A percentile compares a stretch with the other conserved stretches of the same genome.
Conservation (phyloP, 495 filamentous ascomycete species). For the Elasticomyces elasticus region DNA sequence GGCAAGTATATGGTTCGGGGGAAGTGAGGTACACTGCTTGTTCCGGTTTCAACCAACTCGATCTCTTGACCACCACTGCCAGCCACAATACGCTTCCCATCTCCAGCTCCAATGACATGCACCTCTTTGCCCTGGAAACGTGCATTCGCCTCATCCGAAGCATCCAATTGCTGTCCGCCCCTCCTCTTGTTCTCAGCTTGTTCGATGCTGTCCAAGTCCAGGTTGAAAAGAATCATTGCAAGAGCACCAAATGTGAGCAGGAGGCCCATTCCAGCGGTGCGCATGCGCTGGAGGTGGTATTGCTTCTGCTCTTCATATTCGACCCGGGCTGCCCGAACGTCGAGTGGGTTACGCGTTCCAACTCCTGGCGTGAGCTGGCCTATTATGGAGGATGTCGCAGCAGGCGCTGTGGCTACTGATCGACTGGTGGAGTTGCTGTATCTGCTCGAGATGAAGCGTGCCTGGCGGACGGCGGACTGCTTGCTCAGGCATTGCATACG, state of each 20-base stretch:
- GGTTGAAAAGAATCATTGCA: constrained; percentile 6
- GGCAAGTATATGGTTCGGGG: constrained; percentile 61
- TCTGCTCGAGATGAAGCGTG: constrained; percentile 9
- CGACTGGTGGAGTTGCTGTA: constrained; percentile 19
- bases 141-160: constrained; percentile 17
- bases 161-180: constrained; percentile 13
- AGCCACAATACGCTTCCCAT: constrained; percentile 48
- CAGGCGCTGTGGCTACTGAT: constrained; percentile 9
- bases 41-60: constrained; percentile 71
- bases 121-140: constrained; percentile 38
- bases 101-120: constrained; percentile 36
- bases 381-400: neutral
- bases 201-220: constrained; percentile 18
- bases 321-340: neutral
- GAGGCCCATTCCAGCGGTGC: constrained; percentile 18
- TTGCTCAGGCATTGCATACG: constrained; percentile 10
- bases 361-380: neutral
- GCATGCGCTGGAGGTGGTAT: constrained; percentile 19
- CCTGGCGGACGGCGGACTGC: constrained; percentile 7
- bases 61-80: constrained; percentile 44
- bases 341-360: neutral
- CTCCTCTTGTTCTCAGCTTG: constrained; percentile 9
- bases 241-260: constrained; percentile 10
- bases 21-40: constrained; percentile 70
- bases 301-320: constrained; percentile 13